Evolutionary conservation across 768 basidiomycete species (phyloP).

Genomic region (Neoboletus brunneissimus): DNA sequence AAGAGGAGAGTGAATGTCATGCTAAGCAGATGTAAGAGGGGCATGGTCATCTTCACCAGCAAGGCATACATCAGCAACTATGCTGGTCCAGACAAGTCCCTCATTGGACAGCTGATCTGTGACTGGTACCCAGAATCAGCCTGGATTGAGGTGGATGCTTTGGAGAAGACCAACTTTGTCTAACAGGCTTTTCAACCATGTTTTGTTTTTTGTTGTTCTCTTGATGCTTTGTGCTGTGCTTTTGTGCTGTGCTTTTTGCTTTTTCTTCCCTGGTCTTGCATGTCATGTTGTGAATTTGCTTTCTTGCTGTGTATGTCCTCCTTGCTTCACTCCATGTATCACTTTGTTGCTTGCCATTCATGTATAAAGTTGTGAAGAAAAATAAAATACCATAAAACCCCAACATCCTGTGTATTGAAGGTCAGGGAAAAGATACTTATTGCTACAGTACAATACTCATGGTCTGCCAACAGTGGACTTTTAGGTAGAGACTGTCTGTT

Average conservation of each 20-base stretch:
- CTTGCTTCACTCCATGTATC: neutral
- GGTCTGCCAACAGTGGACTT: neutral
- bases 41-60: constrained; percentile 74
- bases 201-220: neutral
- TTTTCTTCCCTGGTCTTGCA: neutral
- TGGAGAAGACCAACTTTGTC: constrained; percentile 22
- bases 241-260: neutral
- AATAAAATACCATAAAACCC: constrained; percentile 2
- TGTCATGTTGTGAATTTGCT: constrained; percentile 18
- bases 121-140: constrained; percentile 31
- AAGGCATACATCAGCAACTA: constrained; percentile 54
- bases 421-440: neutral
- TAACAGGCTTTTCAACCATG: constrained; percentile 5
- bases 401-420: neutral
- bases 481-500: no score
- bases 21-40: constrained; percentile 75
- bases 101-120: constrained; percentile 40
- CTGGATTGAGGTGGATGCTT: constrained; percentile 37
- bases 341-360: constrained; percentile 3
- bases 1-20: constrained; percentile 80
- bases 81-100: constrained; percentile 47
- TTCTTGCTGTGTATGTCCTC: constrained; percentile 14
- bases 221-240: neutral
- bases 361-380: constrained; percentile 8
- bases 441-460: neutral